Conservation (phyloP, 495 filamentous ascomycete species). For the Penicillium longicatenatum region DNA sequence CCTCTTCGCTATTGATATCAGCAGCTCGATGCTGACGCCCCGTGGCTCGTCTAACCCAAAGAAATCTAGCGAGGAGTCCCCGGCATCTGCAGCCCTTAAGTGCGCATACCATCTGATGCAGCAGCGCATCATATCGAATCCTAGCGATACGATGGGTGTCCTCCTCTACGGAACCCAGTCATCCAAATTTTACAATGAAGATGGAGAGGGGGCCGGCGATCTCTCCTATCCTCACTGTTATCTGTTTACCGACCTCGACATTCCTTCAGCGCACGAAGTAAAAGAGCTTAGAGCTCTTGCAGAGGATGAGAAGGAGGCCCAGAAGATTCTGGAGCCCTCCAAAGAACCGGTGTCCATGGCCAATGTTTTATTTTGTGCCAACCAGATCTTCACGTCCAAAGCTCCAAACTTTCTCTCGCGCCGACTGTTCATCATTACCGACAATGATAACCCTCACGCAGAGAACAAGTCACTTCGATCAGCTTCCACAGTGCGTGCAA, state of each 20-base stretch:
- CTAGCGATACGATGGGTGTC: constrained; percentile 96
- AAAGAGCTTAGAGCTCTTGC: constrained; percentile 72
- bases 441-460: constrained; percentile 85
- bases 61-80: constrained; percentile 71
- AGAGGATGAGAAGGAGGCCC: constrained; percentile 68
- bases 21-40: constrained; percentile 78
- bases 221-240: constrained; percentile 89
- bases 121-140: constrained; percentile 95
- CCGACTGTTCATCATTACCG: constrained; percentile 91
- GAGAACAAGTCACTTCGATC: constrained; percentile 69
- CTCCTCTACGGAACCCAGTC: constrained; percentile 90
- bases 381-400: constrained; percentile 94
- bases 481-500: constrained; percentile 80
- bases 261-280: constrained; percentile 85
- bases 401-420: constrained; percentile 92
- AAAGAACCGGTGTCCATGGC: constrained; percentile 77
- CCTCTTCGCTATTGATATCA: constrained; percentile 94
- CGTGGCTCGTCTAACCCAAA: constrained; percentile 66
- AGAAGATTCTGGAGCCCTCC: constrained; percentile 66
- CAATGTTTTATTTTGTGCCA: constrained; percentile 90
- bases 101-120: constrained; percentile 96
- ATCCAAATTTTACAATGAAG: constrained; percentile 76
- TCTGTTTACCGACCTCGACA: constrained; percentile 82
- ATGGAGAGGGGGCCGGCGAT: constrained; percentile 58
- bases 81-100: constrained; percentile 82